Percentiles rank a stretch among this genome's conserved stretches.
phyloP scores from a whole-genome alignment of 2,329 filamentous ascomycete species.

The Phyllosticta citribraziliensis region DNA sequence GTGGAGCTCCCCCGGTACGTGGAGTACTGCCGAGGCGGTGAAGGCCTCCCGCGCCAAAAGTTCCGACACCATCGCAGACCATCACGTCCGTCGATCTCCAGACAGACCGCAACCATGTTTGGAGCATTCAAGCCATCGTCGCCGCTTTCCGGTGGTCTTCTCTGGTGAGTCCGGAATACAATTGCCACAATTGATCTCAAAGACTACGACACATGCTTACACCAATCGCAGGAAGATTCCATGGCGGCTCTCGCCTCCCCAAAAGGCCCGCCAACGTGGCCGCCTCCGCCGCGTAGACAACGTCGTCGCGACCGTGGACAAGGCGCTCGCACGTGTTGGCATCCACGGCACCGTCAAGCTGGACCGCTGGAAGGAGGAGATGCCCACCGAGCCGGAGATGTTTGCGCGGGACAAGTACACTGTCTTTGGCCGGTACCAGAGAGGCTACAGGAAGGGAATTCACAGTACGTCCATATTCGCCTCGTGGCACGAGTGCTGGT shows the following conservation, averaged over 20 bases:
- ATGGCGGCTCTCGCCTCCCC: constrained; percentile 85
- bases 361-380: constrained; percentile 86
- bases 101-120: constrained; percentile 23
- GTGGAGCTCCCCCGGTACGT: neutral
- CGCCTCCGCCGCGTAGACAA: constrained; percentile 77
- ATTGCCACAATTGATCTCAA: neutral
- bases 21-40: constrained; percentile 8
- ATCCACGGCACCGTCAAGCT: constrained; percentile 59
- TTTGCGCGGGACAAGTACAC: constrained; percentile 94
- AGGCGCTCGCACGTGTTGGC: constrained; percentile 62
- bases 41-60: neutral
- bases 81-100: neutral
- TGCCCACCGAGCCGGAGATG: constrained; percentile 96
- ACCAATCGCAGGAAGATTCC: constrained; percentile 67
- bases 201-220: neutral
- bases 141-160: constrained; percentile 28
- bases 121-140: constrained; percentile 31
- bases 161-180: constrained; percentile 21
- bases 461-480: constrained; percentile 62
- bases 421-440: constrained; percentile 92
- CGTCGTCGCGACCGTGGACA: constrained; percentile 74
- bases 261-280: constrained; percentile 78
- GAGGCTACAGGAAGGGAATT: constrained; percentile 91
- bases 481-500: neutral
- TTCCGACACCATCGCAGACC: neutral